Evolutionary conservation across 75 land plant genomes (phyloP).

Genomic region (Selaginella tamariscina): DNA sequence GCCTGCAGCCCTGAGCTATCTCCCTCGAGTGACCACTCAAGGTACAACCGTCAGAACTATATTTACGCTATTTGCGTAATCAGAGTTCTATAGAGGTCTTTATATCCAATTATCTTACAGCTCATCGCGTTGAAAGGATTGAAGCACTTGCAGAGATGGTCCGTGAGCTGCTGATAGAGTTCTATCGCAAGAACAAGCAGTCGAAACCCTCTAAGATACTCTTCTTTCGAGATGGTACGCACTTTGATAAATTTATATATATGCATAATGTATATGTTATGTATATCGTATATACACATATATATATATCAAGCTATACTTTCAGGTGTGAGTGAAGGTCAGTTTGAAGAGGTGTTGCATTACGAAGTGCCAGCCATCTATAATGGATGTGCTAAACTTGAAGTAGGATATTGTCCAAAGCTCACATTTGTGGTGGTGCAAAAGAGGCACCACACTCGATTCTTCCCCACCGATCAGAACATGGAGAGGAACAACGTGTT

Average conservation of each 20-base stretch:
- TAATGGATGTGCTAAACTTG: conserved; percentile 1
- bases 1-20: conserved; percentile 71
- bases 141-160: conserved; percentile 54
- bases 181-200: no score
- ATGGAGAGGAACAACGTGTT: conserved; percentile 37
- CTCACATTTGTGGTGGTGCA: conserved; percentile 83
- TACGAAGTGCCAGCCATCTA: conserved; percentile 57
- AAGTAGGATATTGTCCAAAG: conserved; percentile 36
- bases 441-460: conserved; percentile 90
- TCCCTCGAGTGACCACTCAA: conserved; percentile 61
- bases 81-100: no score
- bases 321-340: conserved; percentile 94
- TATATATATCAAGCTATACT: no score
- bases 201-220: no score
- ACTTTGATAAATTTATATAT: no score
- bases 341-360: conserved; percentile 61
- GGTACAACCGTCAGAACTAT: no score
- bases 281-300: no score
- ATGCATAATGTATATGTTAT: no score
- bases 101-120: no score
- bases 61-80: no score
- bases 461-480: conserved; percentile 41
- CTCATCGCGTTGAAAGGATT: conserved; percentile 67
- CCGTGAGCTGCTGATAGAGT: conserved; percentile 53
- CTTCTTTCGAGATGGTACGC: conserved; percentile 85